phyloP scores from a whole-genome alignment of 2,329 filamentous ascomycete species.

The Sporothrix brasiliensis region DNA sequence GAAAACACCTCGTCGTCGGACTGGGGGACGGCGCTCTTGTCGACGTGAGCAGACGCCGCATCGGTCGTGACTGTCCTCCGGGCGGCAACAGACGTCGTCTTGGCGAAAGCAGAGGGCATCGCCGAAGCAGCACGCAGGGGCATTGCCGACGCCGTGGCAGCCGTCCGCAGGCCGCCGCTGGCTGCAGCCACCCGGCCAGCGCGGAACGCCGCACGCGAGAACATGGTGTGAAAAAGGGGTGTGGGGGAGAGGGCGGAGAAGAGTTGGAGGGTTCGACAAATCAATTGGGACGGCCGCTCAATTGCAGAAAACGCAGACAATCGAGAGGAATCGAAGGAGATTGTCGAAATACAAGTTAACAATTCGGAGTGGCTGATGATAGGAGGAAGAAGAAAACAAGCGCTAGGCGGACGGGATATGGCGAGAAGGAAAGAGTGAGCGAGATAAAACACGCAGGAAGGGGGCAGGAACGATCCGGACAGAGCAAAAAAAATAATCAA shows the following conservation, averaged over 20 bases:
- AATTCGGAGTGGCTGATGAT: neutral
- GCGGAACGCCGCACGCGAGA: conserved; percentile 70
- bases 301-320: conserved; percentile 19
- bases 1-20: conserved; percentile 93
- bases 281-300: conserved; percentile 13
- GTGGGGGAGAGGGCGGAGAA: neutral
- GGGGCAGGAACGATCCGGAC: conserved; percentile 20
- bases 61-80: conserved; percentile 88
- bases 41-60: conserved; percentile 87
- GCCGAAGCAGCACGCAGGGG: conserved; percentile 29
- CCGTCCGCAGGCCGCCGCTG: conserved; percentile 27
- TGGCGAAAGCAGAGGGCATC: conserved; percentile 20
- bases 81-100: conserved; percentile 46
- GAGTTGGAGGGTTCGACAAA: neutral
- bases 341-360: conserved; percentile 12
- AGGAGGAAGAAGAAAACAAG: conserved; percentile 24
- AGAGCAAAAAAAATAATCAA: conserved; percentile 26
- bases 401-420: conserved; percentile 10
- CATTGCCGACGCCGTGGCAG: conserved; percentile 40
- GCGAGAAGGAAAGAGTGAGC: conserved; percentile 5
- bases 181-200: conserved; percentile 49
- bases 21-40: conserved; percentile 72
- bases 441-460: conserved; percentile 25
- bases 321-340: conserved; percentile 12
- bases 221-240: conserved; percentile 54